Evolutionary conservation across 805 yeast genomes (phyloP), one percentile per base, ranked within the genome.

Genomic region (Starmerella davenportii): DNA sequence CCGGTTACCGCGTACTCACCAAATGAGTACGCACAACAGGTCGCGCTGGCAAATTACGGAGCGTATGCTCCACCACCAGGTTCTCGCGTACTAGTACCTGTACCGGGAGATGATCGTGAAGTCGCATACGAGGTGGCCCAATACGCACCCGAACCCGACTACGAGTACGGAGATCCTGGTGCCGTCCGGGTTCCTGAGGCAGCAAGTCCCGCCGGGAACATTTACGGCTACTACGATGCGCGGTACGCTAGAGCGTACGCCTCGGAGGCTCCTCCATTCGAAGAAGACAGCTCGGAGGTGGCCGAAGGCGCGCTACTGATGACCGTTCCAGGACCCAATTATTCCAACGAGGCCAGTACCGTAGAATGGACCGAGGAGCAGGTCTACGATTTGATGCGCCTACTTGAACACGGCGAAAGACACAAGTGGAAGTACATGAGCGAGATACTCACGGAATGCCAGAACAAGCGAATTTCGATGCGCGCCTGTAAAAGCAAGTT

Each of bases 401-500:
- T 72, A 34, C 57, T 72, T 38, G 63, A 61, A 18, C 57, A 63
- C 3, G 76, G 72, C 3, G 78, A 72, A 45, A 62, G 68, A 40
- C 66, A 67, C 46, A 72, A 72, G 49, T 72, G 78, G 78, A 67
- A 68, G 50, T 71, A 62, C 48, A 63, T 72, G 46, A 68, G 77
- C 37, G 65, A 55, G 18, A 49, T 44, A 32, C 36, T 60, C 20
- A 46, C 57, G 14, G 34, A 42, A 15, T 44, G 44, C 9, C 52
- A 51, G 30, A 52, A 51, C 38, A 69, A 59, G 48, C 65, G 62
- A 32, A 65, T 60, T 8, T 66, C 75, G 4, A 66, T 73, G 3
- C 58, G 69, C 2, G 72, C 73, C 32, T 73, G 74, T 34, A 62
- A 62, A 35, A 68, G 65, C 46, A 73, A 72, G 53, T 69, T 68